Conservation (phyloP, 257 asterid genomes). For the Ajuga chamaepitys region DNA sequence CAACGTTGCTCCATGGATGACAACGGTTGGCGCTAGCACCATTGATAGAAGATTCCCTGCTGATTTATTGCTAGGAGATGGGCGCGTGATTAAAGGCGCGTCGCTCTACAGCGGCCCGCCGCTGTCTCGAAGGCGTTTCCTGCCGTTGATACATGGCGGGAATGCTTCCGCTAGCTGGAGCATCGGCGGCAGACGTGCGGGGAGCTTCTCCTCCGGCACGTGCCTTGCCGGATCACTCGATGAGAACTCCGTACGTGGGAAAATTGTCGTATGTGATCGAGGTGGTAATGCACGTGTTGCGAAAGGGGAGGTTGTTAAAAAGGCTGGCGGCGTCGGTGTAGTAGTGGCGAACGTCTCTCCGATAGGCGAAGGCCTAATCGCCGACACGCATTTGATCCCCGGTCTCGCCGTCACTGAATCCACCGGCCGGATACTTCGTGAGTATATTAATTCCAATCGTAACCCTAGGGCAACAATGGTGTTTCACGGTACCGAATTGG, state of each 20-base stretch:
- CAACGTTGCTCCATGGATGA: conserved; percentile 84
- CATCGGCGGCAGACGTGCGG: conserved; percentile 19
- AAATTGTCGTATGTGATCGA: conserved; percentile 75
- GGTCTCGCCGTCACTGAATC: conserved; percentile 57
- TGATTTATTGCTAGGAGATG: conserved; percentile 50
- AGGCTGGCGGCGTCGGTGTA: conserved; percentile 71
- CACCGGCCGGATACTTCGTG: conserved; percentile 24
- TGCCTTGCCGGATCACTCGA: conserved; percentile 53
- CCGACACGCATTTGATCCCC: conserved; percentile 72
- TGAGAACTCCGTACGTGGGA: conserved; percentile 46
- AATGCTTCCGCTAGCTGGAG: conserved; percentile 34
- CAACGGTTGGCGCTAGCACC: conserved; percentile 84
- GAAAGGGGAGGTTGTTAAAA: conserved; percentile 52
- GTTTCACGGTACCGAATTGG: conserved; percentile 60
- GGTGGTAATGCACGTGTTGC: conserved; percentile 67
- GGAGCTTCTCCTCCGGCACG: conserved; percentile 36
- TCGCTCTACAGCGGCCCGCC: conserved; percentile 44
- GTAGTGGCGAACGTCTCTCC: conserved; percentile 72
- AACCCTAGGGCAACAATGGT: conserved; percentile 53
- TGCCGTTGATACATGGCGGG: conserved; percentile 54
- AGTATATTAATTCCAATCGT: conserved; percentile 38
- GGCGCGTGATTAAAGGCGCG: conserved; percentile 44
- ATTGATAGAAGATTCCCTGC: conserved; percentile 76
- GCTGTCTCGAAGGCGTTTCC: conserved; percentile 16
- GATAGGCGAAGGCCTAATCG: conserved; percentile 74